These are phyloP conservation scores for Naganishia sp. DNA, from an alignment of 1,284 basidiomycete genomes.

Conservation along the genomic window DNA sequence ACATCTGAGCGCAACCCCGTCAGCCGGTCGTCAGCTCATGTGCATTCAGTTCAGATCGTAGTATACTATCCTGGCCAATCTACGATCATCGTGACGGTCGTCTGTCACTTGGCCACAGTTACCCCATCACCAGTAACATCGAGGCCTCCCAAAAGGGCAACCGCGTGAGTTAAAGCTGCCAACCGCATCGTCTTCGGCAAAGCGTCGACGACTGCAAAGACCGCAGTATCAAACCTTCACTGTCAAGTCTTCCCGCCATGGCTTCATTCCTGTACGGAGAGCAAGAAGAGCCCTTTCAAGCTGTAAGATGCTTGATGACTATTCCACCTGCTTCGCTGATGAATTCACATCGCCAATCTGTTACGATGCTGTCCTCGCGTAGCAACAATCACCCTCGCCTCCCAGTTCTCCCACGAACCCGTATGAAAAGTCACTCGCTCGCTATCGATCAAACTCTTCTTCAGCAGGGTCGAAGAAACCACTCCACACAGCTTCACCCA, in stretches of 20 bases:
- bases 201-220: not conserved
- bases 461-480: conserved; percentile 8
- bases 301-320: not conserved
- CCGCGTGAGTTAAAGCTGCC: no score
- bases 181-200: no score
- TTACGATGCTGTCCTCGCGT: not conserved
- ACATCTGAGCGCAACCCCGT: not conserved
- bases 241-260: not conserved
- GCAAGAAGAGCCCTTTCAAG: conserved; percentile 27
- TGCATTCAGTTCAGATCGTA: no score
- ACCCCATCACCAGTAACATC: no score
- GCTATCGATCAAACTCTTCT: conserved; percentile 25
- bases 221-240: no score
- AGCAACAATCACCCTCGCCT: conserved; percentile 24
- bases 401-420: conserved; percentile 17
- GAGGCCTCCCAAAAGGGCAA: no score
- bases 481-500: conserved; percentile 8
- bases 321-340: not conserved
- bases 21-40: conserved; percentile 21
- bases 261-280: conserved; percentile 21
- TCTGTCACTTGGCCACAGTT: no score
- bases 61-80: no score
- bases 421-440: conserved; percentile 19
- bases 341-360: not conserved
- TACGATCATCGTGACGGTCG: no score